These are phyloP conservation scores for Verticillium klebahnii DNA, from an alignment of 2,329 filamentous ascomycete genomes.

Conservation along the genomic window DNA sequence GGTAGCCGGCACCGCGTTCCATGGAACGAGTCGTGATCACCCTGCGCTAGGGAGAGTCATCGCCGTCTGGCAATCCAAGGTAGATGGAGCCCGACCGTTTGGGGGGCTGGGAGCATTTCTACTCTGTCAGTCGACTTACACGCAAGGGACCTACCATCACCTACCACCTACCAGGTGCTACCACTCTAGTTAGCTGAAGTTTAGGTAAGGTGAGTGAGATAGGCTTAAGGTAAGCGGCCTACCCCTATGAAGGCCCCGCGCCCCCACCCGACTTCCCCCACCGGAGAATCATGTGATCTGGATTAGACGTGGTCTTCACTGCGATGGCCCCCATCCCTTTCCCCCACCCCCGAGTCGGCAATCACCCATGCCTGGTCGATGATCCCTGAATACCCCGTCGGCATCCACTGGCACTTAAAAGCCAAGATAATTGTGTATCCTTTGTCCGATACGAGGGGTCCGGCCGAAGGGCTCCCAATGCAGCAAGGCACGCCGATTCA, in stretches of 20 bases:
- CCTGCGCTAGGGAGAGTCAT: neutral
- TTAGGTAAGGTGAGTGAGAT: too few relatives aligned
- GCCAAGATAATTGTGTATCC: neutral
- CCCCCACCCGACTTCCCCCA: too few relatives aligned
- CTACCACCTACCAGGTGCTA: too few relatives aligned
- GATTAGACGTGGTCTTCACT: too few relatives aligned
- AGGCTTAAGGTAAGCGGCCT: too few relatives aligned
- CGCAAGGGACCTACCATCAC: too few relatives aligned
- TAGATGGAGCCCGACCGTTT: neutral
- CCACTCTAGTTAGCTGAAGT: too few relatives aligned
- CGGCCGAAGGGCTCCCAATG: neutral
- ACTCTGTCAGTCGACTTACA: neutral
- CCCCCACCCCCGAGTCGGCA: neutral
- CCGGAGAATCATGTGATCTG: too few relatives aligned
- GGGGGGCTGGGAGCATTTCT: neutral
- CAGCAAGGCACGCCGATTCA: neutral
- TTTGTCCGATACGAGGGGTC: neutral
- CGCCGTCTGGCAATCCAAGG: neutral
- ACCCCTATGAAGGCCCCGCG: too few relatives aligned
- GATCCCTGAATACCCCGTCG: neutral
- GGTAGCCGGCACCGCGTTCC: neutral
- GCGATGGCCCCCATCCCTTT: neutral
- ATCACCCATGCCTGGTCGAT: neutral
- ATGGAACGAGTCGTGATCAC: neutral
- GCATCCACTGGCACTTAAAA: neutral